Base-by-base conservation (phyloP, 2,329 filamentous ascomycete species). In the Talaromyces marneffei region DNA sequence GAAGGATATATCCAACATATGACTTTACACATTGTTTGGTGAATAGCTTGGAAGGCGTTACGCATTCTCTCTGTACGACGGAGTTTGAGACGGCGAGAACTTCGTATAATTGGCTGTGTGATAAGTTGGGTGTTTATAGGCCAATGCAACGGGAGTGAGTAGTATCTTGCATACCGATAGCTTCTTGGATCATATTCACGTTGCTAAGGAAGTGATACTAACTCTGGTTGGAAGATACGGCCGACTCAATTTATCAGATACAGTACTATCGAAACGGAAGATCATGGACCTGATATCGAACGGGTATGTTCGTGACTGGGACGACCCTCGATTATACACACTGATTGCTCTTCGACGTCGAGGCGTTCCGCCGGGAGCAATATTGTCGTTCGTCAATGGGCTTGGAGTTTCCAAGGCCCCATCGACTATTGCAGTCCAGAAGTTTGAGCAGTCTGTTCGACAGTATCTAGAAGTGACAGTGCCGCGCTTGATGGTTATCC, bases 1-100 rank as follows among this genome's bases (percentile, higher is more conserved):
- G 92, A 92, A 89, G 86, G 75, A 96, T 97, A 65, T 97, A 96
- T 74, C 94, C 94, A 0, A 95, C 93, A 0, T 97, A 97, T 71
- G 92, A 96, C 74, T 95, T 95, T 72, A 89, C 89, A 0, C 91
- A 95, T 78, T 96, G 90, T 74, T 80, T 97, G 23, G 93, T 90
- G 69, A 94, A 97, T 81, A 92, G 90, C 67, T 91, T 96, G 66
- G 94, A 99, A 75, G 84, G 85, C 18, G 95, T 97, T 69, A 92
- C 92, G 0, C 93, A 97, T 78, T 93, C 89, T 14, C 81, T 97
- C 20, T 97, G 93, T 74, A 97, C 94, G 0, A 93, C 90, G 1
- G 94, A 97, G 74, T 97, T 97, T 69, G 86, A 92, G 66, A 85
- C 90, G 57, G 89, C 90, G 20, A 82, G 93, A 62, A 87, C 90